Conservation (phyloP, 345 rosid species). For the Citrus hindsii region DNA sequence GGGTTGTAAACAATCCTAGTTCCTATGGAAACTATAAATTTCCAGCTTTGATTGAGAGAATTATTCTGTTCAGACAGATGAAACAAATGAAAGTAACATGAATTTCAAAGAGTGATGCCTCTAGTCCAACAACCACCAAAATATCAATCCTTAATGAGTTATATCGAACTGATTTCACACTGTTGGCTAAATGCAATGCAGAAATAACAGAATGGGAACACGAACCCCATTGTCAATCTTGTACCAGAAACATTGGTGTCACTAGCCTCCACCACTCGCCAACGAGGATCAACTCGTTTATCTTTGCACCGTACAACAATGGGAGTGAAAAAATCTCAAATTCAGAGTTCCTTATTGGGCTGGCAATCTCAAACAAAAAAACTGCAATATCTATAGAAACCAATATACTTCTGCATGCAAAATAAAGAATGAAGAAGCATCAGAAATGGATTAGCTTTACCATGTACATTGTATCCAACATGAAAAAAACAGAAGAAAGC, state of each 20-base stretch:
- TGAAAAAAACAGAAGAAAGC: background rate
- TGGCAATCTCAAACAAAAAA: conserved; percentile 75
- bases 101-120: background rate
- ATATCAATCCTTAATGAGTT: background rate
- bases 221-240: conserved; percentile 82
- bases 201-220: conserved; percentile 49
- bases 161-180: background rate
- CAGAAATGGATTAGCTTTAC: background rate
- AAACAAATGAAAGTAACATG: background rate
- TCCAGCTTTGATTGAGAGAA: background rate
- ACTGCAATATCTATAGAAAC: conserved; percentile 79
- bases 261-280: conserved; percentile 99
- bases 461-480: background rate
- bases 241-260: conserved; percentile 99
- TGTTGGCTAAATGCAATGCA: background rate
- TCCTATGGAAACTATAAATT: background rate
- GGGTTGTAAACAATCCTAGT: background rate
- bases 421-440: conserved; percentile 8
- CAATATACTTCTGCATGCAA: conserved; percentile 53
- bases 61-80: background rate
- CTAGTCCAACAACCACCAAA: background rate
- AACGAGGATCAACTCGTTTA: conserved; percentile 70
- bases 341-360: conserved; percentile 63
- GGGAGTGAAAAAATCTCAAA: conserved; percentile 70
- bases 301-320: conserved; percentile 77